phyloP scores from a whole-genome alignment of 306 rosid species.

The Cicer pinnatifidum region DNA sequence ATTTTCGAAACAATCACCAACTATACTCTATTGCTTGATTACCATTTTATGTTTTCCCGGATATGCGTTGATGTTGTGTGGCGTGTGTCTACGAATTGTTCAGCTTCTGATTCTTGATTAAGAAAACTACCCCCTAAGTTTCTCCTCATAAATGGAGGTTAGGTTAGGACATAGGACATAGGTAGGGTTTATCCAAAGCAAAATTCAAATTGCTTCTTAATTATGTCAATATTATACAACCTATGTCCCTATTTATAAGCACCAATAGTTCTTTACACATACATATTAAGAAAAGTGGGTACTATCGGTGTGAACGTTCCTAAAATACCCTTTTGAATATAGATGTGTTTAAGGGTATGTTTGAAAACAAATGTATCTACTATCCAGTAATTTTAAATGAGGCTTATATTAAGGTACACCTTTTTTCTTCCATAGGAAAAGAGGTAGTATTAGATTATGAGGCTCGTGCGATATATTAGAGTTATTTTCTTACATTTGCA shows the following conservation, averaged over 20 bases:
- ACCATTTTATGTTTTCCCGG: conserved; percentile 14
- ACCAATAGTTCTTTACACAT: too few relatives aligned
- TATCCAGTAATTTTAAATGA: too few relatives aligned
- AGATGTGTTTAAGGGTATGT: too few relatives aligned
- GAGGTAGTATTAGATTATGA: conserved; percentile 34
- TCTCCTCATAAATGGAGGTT: conserved; percentile 18
- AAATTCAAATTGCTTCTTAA: conserved; percentile 37
- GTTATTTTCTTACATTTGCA: conserved; percentile 19
- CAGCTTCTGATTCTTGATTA: conserved; percentile 1
- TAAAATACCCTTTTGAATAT: too few relatives aligned
- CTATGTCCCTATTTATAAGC: too few relatives aligned
- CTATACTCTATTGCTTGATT: conserved; percentile 28
- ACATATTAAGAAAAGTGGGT: too few relatives aligned
- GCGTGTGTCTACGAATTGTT: neutral
- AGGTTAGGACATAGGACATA: conserved; percentile 24
- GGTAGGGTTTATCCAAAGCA: neutral
- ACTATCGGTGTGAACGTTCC: too few relatives aligned
- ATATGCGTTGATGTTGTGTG: neutral
- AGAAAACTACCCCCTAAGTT: conserved; percentile 23
- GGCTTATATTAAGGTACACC: too few relatives aligned
- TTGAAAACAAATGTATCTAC: too few relatives aligned
- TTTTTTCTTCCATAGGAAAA: too few relatives aligned
- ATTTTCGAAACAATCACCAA: neutral
- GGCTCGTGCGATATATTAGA: conserved; percentile 32
- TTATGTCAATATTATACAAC: neutral